Evolutionary conservation across 495 filamentous ascomycete species (phyloP), one percentile per base, ranked within the genome.

Genomic region (Neurospora africana): DNA sequence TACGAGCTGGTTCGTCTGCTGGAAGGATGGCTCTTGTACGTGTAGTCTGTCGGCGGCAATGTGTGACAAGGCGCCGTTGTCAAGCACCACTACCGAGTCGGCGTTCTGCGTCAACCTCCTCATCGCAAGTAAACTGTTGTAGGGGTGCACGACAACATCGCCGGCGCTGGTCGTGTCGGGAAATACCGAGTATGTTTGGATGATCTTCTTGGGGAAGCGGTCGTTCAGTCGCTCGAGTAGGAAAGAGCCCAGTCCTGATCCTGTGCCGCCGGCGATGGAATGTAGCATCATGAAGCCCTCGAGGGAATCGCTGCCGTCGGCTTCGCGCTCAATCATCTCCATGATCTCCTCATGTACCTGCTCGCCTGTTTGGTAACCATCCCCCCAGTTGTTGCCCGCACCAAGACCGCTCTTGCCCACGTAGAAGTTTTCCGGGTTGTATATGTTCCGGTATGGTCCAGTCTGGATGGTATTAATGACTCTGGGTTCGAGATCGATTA

Each of bases 281-380:
- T 99, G 95, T 68, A 99, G 86, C 75, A 99, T 87, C 95, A 98
- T 98, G 82, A 99, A 99, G 17, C 95, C 95, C 89, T 99, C 95
- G 30, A 99, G 84, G 41, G 94, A 97, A 79, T 99, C 95, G 82
- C 94, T 98, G 27, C 95, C 95, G 81, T 99, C 95, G 21, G 95
- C 95, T 81, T 99, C 95, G 71, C 95, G 91, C 81, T 99, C 96
- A 76, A 99, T 98, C 94, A 99, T 99, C 80, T 99, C 95, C 85
- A 98, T 92, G 70, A 99, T 92, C 80, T 98, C 95, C 78, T 99
- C 95, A 74, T 97, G 92, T 23, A 99, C 93, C 37, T 84, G 84
- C 79, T 97, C 94, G 73, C 94, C 95, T n/a, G 91, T 91, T 58
- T 93, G 88, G 83, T 98, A 98, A 21, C 95, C 95, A 75, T 94